Conservation (phyloP, 177 flowering plant species). For the Telopea speciosissima region DNA sequence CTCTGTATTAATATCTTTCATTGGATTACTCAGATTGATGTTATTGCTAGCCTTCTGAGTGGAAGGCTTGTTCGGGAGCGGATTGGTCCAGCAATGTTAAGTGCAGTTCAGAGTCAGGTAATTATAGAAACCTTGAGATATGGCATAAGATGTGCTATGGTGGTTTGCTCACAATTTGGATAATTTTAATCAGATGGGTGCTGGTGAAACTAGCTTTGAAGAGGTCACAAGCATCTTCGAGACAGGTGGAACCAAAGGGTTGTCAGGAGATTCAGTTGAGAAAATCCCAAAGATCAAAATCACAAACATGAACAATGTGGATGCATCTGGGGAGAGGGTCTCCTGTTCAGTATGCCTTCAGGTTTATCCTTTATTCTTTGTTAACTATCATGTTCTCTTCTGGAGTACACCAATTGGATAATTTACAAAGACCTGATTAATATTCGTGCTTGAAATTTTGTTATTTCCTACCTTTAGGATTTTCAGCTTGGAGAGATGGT, state of each 20-base stretch:
- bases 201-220: constrained; percentile 62
- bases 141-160: neutral
- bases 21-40: constrained; percentile 53
- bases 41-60: constrained; percentile 74
- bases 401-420: too few relatives aligned
- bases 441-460: neutral
- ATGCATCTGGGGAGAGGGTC: constrained; percentile 66
- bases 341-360: constrained; percentile 91
- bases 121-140: neutral
- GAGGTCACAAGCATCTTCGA: constrained; percentile 65
- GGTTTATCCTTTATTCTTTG: constrained; percentile 28
- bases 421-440: too few relatives aligned
- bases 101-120: constrained; percentile 96
- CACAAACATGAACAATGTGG: constrained; percentile 43
- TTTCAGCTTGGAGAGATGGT: constrained; percentile 73
- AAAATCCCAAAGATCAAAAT: constrained; percentile 71
- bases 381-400: neutral
- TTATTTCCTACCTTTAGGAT: constrained; percentile 38
- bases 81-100: constrained; percentile 88
- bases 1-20: neutral
- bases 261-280: constrained; percentile 60
- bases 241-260: constrained; percentile 60
- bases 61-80: constrained; percentile 89
- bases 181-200: constrained; percentile 58
- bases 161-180: constrained; percentile 4